Evolutionary conservation across 306 rosid species (phyloP).

Genomic region (barrel medic (Medicago truncatula)): MtrunA17r5.0-ANR NC_053043.1:36403001-36403500

Average conservation of each 20-base stretch:
- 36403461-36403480: no score
- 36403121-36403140: background rate
- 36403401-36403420: constrained; percentile 31
- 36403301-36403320: constrained; percentile 15
- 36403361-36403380: constrained; percentile 41
- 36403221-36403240: constrained; percentile 59
- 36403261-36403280: constrained; percentile 55
- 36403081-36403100: background rate
- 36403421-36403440: background rate
- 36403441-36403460: background rate
- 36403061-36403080: background rate
- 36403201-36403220: constrained; percentile 53
- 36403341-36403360: constrained; percentile 55
- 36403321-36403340: constrained; percentile 42
- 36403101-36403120: background rate
- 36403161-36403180: background rate
- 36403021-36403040: no score
- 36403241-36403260: constrained; percentile 52
- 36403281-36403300: constrained; percentile 36
- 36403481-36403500: no score
- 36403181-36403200: constrained; percentile 45
- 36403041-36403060: no score
- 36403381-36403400: constrained; percentile 43
- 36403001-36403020: no score
- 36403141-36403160: constrained; percentile 10